A percentile compares a stretch with the other conserved stretches of the same genome.
Evolutionary conservation across 1,139 yeast species (phyloP).

Genomic region (Geotrichum aggregatum): DNA sequence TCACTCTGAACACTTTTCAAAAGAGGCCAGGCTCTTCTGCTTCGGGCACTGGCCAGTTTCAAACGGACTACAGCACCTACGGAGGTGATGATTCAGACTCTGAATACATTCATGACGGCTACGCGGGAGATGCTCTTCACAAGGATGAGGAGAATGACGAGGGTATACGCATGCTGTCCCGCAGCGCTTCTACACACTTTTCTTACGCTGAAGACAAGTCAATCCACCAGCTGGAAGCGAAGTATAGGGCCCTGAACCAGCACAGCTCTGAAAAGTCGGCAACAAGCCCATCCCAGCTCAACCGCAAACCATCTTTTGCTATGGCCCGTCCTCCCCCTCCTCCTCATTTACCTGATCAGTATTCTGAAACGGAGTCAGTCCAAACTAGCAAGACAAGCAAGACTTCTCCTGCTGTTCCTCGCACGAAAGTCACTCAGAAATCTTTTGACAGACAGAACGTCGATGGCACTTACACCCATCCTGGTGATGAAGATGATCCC

Average conservation of each 20-base stretch:
- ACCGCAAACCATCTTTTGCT: slow-evolving; percentile 16
- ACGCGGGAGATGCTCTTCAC: slow-evolving; percentile 6
- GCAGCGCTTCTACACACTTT: slow-evolving; percentile 38
- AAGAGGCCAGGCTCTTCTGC: background rate
- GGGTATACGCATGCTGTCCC: slow-evolving; percentile 19
- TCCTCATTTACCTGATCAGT: slow-evolving; percentile 21
- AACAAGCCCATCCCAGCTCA: background rate
- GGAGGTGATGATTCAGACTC: slow-evolving; percentile 15
- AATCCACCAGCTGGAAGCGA: slow-evolving; percentile 67
- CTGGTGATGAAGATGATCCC: slow-evolving; percentile 48
- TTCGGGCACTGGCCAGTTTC: background rate
- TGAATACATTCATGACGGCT: slow-evolving; percentile 5
- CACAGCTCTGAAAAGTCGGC: background rate
- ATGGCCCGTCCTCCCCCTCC: slow-evolving; percentile 29
- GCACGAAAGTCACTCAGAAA: slow-evolving; percentile 13
- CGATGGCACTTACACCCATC: slow-evolving; percentile 31
- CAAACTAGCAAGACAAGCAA: background rate
- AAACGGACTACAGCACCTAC: slow-evolving; percentile 4
- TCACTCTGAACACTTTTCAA: background rate
- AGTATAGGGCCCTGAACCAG: slow-evolving; percentile 51
- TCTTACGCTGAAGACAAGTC: slow-evolving; percentile 65
- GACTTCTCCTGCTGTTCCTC: slow-evolving; percentile 7
- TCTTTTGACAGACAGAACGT: slow-evolving; percentile 28
- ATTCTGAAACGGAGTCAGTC: slow-evolving; percentile 14
- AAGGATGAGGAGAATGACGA: slow-evolving; percentile 20